These are phyloP conservation scores for Melaleuca quinquenervia DNA, from an alignment of 345 rosid genomes.

Conservation along the genomic window DNA sequence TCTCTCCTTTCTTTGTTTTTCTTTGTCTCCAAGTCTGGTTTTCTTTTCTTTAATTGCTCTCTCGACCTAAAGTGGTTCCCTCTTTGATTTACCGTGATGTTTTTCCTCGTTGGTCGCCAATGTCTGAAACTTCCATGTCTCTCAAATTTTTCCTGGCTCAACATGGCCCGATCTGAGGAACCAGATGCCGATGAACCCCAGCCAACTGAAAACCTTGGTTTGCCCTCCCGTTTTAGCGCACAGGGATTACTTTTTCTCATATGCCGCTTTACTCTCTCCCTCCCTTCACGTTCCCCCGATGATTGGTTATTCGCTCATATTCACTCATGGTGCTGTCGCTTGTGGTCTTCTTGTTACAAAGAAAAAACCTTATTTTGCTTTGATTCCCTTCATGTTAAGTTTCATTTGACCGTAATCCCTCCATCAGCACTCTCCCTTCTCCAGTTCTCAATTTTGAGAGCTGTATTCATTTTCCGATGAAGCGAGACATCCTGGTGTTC, in stretches of 20 bases:
- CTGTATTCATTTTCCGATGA: not conserved
- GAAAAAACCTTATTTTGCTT: not conserved
- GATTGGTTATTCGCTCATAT: not conserved
- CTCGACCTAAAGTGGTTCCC: not conserved
- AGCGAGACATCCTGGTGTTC: not conserved
- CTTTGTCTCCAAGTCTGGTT: not conserved
- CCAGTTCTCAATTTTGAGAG: not conserved
- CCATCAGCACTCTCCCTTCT: not conserved
- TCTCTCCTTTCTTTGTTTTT: not conserved
- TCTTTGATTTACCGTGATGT: not conserved
- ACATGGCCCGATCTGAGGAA: not conserved
- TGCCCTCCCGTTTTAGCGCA: not conserved
- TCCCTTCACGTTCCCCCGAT: not conserved
- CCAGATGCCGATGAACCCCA: not conserved
- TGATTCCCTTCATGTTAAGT: not conserved
- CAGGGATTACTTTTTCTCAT: not conserved
- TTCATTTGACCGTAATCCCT: not conserved
- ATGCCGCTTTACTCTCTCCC: not conserved
- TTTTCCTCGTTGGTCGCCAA: not conserved
- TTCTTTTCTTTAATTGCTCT: not conserved
- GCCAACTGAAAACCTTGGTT: not conserved
- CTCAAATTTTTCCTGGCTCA: not conserved
- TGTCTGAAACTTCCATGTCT: not conserved
- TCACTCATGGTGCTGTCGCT: not conserved
- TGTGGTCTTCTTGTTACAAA: not conserved